Evolutionary conservation across 441 rosid species (phyloP).

Genomic region (Rhodomyrtus psidioides): DNA sequence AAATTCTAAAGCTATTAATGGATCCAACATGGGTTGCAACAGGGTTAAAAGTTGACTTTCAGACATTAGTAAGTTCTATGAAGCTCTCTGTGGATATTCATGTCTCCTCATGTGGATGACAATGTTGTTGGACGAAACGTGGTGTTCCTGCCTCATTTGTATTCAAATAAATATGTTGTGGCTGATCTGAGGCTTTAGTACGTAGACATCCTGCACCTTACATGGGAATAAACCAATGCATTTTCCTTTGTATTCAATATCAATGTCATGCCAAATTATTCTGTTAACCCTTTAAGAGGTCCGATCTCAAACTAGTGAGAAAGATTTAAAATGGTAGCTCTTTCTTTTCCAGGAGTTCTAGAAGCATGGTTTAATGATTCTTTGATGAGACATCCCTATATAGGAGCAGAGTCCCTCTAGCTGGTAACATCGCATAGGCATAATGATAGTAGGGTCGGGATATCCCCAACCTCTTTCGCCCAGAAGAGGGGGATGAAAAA

Average conservation of each 20-base stretch:
- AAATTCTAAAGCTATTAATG: slow-evolving; percentile 70
- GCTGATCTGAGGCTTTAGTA: neutral
- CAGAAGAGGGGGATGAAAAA: neutral
- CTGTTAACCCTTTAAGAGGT: neutral
- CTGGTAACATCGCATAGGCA: no score
- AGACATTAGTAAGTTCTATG: slow-evolving; percentile 54
- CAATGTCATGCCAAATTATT: neutral
- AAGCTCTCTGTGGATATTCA: neutral
- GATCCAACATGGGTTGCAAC: slow-evolving; percentile 96
- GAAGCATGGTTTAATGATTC: neutral
- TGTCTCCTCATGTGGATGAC: neutral
- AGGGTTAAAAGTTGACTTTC: slow-evolving; percentile 84
- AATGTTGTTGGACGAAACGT: neutral
- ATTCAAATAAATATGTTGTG: neutral
- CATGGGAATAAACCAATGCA: neutral
- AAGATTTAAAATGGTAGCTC: neutral
- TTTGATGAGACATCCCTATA: neutral
- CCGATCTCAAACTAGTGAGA: neutral
- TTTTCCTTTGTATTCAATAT: neutral
- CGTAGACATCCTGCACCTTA: neutral
- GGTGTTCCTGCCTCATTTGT: neutral
- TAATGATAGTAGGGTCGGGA: no score
- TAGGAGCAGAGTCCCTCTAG: neutral
- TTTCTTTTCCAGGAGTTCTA: neutral
- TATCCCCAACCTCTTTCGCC: no score